phyloP scores from a whole-genome alignment of 1,139 yeast species.

The Suhomyces chickasaworum region DNA sequence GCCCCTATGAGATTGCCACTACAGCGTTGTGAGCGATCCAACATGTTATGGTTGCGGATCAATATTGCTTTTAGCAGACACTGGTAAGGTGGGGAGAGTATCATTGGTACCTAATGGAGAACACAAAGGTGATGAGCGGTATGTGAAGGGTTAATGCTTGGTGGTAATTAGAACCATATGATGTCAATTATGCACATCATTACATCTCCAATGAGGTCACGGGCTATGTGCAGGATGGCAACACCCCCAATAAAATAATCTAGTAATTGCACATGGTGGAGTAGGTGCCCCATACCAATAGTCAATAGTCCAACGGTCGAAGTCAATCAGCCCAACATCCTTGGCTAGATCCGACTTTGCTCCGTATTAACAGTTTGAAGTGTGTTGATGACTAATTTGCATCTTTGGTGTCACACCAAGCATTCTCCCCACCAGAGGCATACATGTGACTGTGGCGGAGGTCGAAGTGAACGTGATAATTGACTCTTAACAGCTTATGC shows the following conservation, averaged over 20 bases:
- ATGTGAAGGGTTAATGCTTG: too few relatives aligned
- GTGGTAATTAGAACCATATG: background rate
- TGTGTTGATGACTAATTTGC: background rate
- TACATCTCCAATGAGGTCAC: background rate
- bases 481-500: background rate
- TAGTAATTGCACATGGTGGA: background rate
- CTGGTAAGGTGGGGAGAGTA: too few relatives aligned
- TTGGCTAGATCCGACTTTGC: too few relatives aligned
- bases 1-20: background rate
- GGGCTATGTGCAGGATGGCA: background rate
- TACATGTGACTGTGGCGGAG: background rate
- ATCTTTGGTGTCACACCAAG: background rate
- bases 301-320: too few relatives aligned
- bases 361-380: too few relatives aligned
- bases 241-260: background rate
- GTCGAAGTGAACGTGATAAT: background rate
- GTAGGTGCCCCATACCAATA: background rate
- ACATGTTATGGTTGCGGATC: background rate
- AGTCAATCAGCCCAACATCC: too few relatives aligned
- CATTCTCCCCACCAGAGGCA: background rate
- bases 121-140: too few relatives aligned
- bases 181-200: background rate
- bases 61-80: background rate
- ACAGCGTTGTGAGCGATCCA: background rate
- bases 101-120: too few relatives aligned